Base-by-base conservation (phyloP, 257 asterid genomes). In the Echium plantagineum region DNA sequence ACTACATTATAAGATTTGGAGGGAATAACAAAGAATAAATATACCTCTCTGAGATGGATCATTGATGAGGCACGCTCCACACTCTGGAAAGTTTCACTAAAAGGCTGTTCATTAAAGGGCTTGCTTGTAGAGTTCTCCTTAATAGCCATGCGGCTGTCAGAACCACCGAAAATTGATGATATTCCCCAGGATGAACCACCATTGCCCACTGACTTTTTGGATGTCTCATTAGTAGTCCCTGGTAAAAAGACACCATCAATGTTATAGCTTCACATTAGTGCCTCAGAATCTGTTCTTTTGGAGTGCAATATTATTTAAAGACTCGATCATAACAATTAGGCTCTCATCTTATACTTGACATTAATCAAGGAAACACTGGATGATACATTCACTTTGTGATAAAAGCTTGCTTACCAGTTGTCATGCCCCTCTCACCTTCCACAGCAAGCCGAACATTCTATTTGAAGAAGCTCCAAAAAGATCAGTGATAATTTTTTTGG, bases 101-200 rank as follows among this genome's bases (percentile, higher is more conserved):
- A 71, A 38, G 79, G 75, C 75, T 42, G 48, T 9, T 12, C 49
- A 42, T 10, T 42, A 42, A 42, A 42, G 16, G 49, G 49, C 49
- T 78, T 86, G 78, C 75, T 82, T 10, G 71, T 68, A 15, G 76
- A 69, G 70, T 71, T 80, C 62, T 86, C 96, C 70, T 86, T 88
- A 9, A 64, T 64, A 69, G 86, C 65, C 30, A 81, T 13, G 54
- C 95, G 94, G 72, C 69, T 72, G 51, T 74, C 83, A 47, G 78
- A 70, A 48, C 91, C 76, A 59, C 98, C 97, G 64, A 93, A 88
- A 61, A 93, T 88, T 31, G 98, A 88, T 65, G 98, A 81, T 72
- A 93, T 85, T 60, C 98, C 94, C 97, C 98, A 90, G 60, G 71
- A 59, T 32, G 98, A 85, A 70, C 83, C 84, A 53, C 26, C 22